Evolutionary conservation across 192 early-diverging fungal genomes (phyloP).

Genomic region (Coemansia erecta): DNA sequence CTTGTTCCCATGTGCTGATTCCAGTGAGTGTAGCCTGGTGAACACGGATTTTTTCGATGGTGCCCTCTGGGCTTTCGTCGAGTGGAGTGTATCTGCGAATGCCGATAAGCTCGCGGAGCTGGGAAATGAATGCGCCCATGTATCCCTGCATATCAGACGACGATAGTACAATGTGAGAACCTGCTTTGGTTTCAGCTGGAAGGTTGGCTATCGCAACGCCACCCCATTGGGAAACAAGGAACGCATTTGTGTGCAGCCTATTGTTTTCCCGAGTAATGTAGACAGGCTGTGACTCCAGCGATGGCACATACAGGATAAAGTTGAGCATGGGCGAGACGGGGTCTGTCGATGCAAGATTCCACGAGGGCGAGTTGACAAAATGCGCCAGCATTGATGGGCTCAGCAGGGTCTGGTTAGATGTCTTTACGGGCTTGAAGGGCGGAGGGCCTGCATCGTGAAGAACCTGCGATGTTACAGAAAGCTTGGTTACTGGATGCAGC

Average conservation of each 20-base stretch:
- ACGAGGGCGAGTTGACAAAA: slow-evolving; percentile 95
- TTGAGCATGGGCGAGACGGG: slow-evolving; percentile 80
- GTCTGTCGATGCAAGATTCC: slow-evolving; percentile 90
- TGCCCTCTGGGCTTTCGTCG: background rate
- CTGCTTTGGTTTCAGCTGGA: slow-evolving; percentile 5
- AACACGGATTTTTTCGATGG: slow-evolving; percentile 31
- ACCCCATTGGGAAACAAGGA: slow-evolving; percentile 93
- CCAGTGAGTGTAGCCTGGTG: slow-evolving; percentile 55
- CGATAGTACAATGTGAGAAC: slow-evolving; percentile 27
- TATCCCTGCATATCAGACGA: slow-evolving; percentile 62
- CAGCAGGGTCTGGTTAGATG: slow-evolving; percentile 51
- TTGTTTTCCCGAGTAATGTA: slow-evolving; percentile 59
- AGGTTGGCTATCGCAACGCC: slow-evolving; percentile 73
- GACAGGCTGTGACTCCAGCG: slow-evolving; percentile 64
- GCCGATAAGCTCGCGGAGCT: slow-evolving; percentile 81
- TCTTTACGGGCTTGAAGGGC: slow-evolving; percentile 60
- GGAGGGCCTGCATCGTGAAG: slow-evolving; percentile 78
- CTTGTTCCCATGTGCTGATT: slow-evolving; percentile 81
- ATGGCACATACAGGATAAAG: slow-evolving; percentile 87
- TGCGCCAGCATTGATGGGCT: slow-evolving; percentile 72
- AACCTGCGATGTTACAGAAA: slow-evolving; percentile 80
- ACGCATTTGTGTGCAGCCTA: slow-evolving; percentile 62
- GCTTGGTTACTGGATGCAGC: slow-evolving; percentile 66
- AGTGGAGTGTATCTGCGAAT: slow-evolving; percentile 57
- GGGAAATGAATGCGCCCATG: slow-evolving; percentile 78